Conservation (phyloP, 2,329 filamentous ascomycete species). For the Claviceps pazoutovae region DNA sequence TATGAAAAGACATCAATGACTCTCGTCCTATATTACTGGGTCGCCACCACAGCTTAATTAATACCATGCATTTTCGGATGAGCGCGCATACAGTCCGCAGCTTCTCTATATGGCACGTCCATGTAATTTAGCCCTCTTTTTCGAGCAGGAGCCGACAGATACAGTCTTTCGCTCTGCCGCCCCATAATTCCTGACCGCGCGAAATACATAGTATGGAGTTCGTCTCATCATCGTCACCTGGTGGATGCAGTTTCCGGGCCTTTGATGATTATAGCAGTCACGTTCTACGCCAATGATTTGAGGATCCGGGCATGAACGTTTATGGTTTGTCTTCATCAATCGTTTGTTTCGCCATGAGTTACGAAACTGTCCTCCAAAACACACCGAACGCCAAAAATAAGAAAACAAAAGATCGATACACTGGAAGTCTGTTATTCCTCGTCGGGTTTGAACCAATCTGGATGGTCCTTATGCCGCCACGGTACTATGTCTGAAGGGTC, state of each 20-base stretch:
- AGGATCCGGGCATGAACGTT: not conserved
- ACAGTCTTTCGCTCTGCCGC: not conserved
- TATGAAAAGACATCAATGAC: too few relatives aligned
- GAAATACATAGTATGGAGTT: not conserved
- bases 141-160: not conserved
- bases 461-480: conserved; percentile 45
- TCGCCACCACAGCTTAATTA: too few relatives aligned
- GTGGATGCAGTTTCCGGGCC: not conserved
- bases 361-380: not conserved
- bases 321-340: not conserved
- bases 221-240: not conserved
- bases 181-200: not conserved
- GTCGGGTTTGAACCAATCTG: conserved; percentile 38
- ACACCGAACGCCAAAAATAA: not conserved
- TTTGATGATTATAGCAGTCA: not conserved
- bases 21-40: too few relatives aligned
- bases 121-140: too few relatives aligned
- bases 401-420: not conserved
- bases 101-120: not conserved
- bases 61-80: too few relatives aligned
- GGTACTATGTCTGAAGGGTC: conserved; percentile 43
- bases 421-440: conserved; percentile 9
- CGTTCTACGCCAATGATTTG: not conserved
- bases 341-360: not conserved
- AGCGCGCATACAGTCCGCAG: not conserved